These are phyloP conservation scores for Talaromyces pinophilus DNA, from an alignment of 2,329 filamentous ascomycete species.

Conservation along the genomic window DNA sequence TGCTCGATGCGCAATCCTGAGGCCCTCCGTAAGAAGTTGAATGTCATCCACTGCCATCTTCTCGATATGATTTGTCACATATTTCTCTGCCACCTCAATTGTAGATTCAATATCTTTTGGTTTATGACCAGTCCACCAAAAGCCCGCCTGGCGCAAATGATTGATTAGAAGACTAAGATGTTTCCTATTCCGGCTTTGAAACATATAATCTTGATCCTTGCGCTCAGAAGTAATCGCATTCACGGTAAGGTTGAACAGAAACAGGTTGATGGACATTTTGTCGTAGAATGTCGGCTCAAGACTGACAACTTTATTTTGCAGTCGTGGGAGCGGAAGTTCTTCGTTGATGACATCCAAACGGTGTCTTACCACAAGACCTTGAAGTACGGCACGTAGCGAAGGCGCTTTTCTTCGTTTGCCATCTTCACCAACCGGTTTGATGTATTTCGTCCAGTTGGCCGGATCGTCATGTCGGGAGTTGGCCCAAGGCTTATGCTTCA, in stretches of 20 bases:
- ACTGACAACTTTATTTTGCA: conserved; percentile 70
- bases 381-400: conserved; percentile 66
- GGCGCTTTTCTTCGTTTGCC: conserved; percentile 50
- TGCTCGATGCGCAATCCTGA: conserved; percentile 64
- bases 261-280: conserved; percentile 78
- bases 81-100: conserved; percentile 66
- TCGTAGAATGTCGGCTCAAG: conserved; percentile 84
- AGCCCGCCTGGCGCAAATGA: conserved; percentile 80
- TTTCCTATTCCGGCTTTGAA: conserved; percentile 72
- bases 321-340: conserved; percentile 66
- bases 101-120: conserved; percentile 63
- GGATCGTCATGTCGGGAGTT: conserved; percentile 61
- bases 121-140: conserved; percentile 80
- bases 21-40: conserved; percentile 61
- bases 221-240: conserved; percentile 89
- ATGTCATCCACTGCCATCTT: conserved; percentile 63
- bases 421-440: conserved; percentile 61
- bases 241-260: conserved; percentile 78
- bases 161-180: conserved; percentile 67
- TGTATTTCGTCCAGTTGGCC: conserved; percentile 71
- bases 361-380: conserved; percentile 80
- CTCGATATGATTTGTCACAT: conserved; percentile 64
- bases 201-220: conserved; percentile 82
- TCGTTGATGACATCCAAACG: conserved; percentile 67
- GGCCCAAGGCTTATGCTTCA: conserved; percentile 77